Evolutionary conservation across 2,329 filamentous ascomycete species (phyloP).

Genomic region (Pseudogymnoascus sp.): DNA sequence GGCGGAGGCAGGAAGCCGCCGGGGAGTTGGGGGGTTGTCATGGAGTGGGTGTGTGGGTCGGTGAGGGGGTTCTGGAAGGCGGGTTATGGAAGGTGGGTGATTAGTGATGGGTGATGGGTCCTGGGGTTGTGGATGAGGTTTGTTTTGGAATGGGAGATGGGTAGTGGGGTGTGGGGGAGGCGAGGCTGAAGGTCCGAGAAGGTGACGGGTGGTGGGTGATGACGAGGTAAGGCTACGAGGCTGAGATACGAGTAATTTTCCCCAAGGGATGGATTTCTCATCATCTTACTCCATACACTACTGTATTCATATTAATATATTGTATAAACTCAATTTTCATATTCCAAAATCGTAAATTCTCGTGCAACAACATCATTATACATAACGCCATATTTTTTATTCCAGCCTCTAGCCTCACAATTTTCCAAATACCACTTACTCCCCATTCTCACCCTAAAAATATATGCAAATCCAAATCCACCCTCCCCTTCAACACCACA

Average conservation of each 20-base stretch:
- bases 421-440: neutral
- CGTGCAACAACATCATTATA: neutral
- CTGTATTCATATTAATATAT: neutral
- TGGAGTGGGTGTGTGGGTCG: neutral
- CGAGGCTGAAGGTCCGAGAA: neutral
- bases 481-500: neutral
- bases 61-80: neutral
- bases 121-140: neutral
- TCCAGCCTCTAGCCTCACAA: neutral
- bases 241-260: neutral
- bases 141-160: neutral
- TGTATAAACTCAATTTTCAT: neutral
- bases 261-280: neutral
- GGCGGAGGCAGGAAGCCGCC: conserved; percentile 45
- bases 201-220: neutral
- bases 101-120: neutral
- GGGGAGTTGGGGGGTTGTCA: neutral
- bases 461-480: neutral
- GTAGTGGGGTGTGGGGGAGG: neutral
- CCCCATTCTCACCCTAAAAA: neutral
- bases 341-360: neutral
- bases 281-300: neutral
- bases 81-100: neutral
- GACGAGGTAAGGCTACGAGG: neutral
- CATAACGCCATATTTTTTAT: neutral